Percentiles rank a stretch among this genome's conserved stretches.
Conservation (phyloP, 768 basidiomycete species). For the Plicaturopsis crispa region DNA sequence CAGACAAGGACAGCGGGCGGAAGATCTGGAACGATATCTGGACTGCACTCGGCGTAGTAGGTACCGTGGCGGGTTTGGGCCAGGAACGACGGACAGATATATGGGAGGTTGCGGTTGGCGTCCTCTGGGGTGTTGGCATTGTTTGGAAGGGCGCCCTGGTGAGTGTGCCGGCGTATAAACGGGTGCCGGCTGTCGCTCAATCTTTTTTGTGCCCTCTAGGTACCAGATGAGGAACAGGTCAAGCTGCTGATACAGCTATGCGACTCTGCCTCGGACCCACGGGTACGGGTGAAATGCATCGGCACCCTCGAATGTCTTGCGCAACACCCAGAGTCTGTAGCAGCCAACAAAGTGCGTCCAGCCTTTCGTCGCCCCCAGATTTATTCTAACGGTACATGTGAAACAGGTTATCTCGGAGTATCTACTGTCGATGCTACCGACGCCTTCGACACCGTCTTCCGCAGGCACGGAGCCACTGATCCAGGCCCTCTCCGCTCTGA, state of each 20-base stretch:
- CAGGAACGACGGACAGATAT: conserved; percentile 67
- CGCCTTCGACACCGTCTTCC: conserved; percentile 27
- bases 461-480: conserved; percentile 62
- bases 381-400: neutral
- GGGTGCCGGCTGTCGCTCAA: conserved; percentile 1
- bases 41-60: conserved; percentile 51
- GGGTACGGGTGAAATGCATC: conserved; percentile 67
- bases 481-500: conserved; percentile 73
- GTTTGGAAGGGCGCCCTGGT: conserved; percentile 69
- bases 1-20: conserved; percentile 40
- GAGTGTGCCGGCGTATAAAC: no score
- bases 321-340: conserved; percentile 52
- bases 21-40: conserved; percentile 63
- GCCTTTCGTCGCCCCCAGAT: neutral
- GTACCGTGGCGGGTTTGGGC: conserved; percentile 45
- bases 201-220: conserved; percentile 22
- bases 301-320: conserved; percentile 85
- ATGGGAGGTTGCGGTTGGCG: conserved; percentile 76
- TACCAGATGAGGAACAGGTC: conserved; percentile 53
- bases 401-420: conserved; percentile 55
- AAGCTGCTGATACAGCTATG: conserved; percentile 61
- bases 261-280: conserved; percentile 43
- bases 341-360: conserved; percentile 52
- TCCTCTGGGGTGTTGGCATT: conserved; percentile 81
- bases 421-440: conserved; percentile 56